Base-by-base conservation (phyloP, 176 grass and related monocot genomes). In the Olyra latifolia region DNA sequence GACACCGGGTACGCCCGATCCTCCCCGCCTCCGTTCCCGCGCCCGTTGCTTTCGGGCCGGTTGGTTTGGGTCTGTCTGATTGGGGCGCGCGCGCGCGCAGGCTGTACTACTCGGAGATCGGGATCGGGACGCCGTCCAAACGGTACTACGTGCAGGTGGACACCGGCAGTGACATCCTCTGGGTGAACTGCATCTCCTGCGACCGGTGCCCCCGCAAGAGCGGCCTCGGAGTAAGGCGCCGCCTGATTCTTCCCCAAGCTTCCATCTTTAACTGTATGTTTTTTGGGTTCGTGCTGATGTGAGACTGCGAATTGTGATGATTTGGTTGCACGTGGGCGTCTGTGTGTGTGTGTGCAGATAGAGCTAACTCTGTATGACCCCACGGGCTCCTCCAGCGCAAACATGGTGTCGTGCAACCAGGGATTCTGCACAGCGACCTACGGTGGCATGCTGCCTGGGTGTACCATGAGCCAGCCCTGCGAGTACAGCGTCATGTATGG, bases 161-260 rank as follows among this genome's bases (percentile, higher is more conserved):
- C 65, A 98, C 96, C 7, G 96, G 96, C 69, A 98, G 92, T 66
- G 96, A 98, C 81, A 85, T 98, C 41, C 88, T 98, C 43, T 98
- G 92, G 92, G 90, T 95, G 14, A 98, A 98, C 49, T 98, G 92
- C 86, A 81, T 91, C 86, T 50, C 86, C 49, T 98, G 96, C 78
- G 78, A 70, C 15, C 75, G 66, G 13, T 98, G 92, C 69, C 96
- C 96, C 28, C 69, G 20, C 30, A 95, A 89, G 84, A 98, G 92
- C 79, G 92, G 88, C 2, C 84, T 98, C 80, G 96, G 96, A 84
- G 96, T 98, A 86, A 0, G 28, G 9, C 8, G 6, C 9, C 8
- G 3, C 19, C 44, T 50, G 1, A 11, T 49, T 8, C 20, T 24
- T 49, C 29, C 8, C 39, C 28, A 3, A 3, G 9, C 19, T 20